phyloP scores from a whole-genome alignment of 2,329 filamentous ascomycete genomes.

The Xylariaceae sp. region DNA sequence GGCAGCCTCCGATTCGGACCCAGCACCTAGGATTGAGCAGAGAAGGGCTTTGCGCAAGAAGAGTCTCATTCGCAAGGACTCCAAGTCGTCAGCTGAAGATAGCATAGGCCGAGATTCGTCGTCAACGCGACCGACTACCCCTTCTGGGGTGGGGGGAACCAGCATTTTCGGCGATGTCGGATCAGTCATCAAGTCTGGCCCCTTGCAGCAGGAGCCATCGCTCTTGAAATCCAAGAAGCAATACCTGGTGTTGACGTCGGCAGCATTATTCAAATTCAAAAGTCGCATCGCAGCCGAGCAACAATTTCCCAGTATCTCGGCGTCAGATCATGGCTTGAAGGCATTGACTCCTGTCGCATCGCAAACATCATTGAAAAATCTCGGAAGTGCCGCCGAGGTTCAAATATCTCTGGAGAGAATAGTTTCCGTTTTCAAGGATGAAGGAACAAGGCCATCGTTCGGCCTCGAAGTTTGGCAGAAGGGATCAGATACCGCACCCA shows the following conservation, averaged over 20 bases:
- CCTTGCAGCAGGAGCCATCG: conserved; percentile 47
- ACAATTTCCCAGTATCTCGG: conserved; percentile 43
- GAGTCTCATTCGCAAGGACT: conserved; percentile 27
- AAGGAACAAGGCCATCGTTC: conserved; percentile 46
- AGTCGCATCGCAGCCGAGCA: conserved; percentile 43
- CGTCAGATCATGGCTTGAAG: conserved; percentile 29
- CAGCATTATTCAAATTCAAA: conserved; percentile 49
- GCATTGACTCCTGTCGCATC: conserved; percentile 35
- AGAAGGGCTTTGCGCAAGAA: conserved; percentile 25
- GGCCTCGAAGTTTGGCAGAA: conserved; percentile 57
- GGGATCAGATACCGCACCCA: conserved; percentile 35
- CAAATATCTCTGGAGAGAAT: conserved; percentile 48
- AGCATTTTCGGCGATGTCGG: conserved; percentile 28
- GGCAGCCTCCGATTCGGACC: conserved; percentile 25
- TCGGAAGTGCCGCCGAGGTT: conserved; percentile 27
- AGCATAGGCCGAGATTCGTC: conserved; percentile 24
- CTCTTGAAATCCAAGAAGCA: conserved; percentile 47
- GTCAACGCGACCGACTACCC: conserved; percentile 31
- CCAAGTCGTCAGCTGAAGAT: conserved; percentile 29
- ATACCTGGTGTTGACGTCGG: conserved; percentile 50
- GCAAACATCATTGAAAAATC: conserved; percentile 22
- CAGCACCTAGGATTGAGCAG: conserved; percentile 16
- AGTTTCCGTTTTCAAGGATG: conserved; percentile 50
- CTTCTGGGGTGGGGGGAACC: conserved; percentile 26
- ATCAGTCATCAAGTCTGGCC: conserved; percentile 39